Base-by-base conservation (phyloP, 441 rosid genomes). In the Pelargonium myrrhifolium region DNA sequence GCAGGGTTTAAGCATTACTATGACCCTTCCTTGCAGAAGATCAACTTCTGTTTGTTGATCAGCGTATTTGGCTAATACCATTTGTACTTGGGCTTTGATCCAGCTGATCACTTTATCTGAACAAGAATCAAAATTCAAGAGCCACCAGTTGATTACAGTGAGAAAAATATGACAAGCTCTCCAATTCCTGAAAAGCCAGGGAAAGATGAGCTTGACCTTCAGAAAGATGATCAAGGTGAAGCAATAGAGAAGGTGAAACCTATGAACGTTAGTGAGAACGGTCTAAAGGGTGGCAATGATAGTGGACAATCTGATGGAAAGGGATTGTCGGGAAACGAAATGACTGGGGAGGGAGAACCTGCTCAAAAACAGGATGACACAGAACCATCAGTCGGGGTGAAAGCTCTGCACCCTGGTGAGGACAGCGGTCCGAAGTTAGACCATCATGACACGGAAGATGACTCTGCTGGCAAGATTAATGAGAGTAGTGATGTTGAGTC, bases 401-500 rank as follows among this genome's bases (percentile, higher is more conserved):
- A 37, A 24, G 12, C 37, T 65, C 21, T 12, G 60, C 26, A 55
- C 24, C 20, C 60, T 55, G 20, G 60, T 55, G 11, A 28, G 64
- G 40, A 20, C 73, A 37, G 65, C 9, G 60, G 60, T 55, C 26
- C 60, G 24, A 70, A 68, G 64, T 37, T 63, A 59, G 72, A 71
- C 10, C 60, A 61, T 69, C 69, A 72, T 71, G 45, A 53, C 59
- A 61, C 22, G 66, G 71, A 62, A 58, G 73, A 59, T 71, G 77
- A 74, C 9, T 24, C 43, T 6, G 70, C 43, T 66, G 78, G 67
- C 37, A 72, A 72, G 61, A 72, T 72, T 63, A 69, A 65, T 60
- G 69, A 39, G 26, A 72, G 56, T 47, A 72, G 65, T 9, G 68
- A 58, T 17, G 66, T 17, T 39, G 77, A 79, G 58, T 73, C 77